A percentile compares a stretch with the other conserved stretches of the same genome.
Conservation (phyloP, 2,329 filamentous ascomycete genomes). For the Aspergillus calidoustus region DNA sequence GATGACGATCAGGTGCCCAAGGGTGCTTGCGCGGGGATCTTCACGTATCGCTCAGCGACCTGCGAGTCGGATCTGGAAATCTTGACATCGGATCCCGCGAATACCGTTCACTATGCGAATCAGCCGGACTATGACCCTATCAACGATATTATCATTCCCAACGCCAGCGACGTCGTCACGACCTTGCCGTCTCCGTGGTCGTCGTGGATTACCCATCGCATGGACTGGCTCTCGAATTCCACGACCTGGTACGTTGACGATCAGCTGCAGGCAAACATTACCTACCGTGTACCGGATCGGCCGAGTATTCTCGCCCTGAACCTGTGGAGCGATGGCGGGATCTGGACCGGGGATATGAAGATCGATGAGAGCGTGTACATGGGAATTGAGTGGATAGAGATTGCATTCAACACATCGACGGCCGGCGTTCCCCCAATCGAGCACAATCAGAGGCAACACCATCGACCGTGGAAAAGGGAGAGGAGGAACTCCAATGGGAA, state of each 20-base stretch:
- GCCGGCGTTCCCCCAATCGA: slow-evolving; percentile 4
- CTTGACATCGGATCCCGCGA: slow-evolving; percentile 51
- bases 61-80: slow-evolving; percentile 61
- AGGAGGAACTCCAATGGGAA: not conserved
- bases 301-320: slow-evolving; percentile 47
- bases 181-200: slow-evolving; percentile 44
- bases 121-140: slow-evolving; percentile 48
- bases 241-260: slow-evolving; percentile 46
- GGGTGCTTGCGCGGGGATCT: slow-evolving; percentile 57
- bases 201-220: slow-evolving; percentile 44
- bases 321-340: slow-evolving; percentile 49
- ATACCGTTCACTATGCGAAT: slow-evolving; percentile 49
- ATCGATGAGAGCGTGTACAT: slow-evolving; percentile 43
- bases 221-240: slow-evolving; percentile 44
- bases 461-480: slow-evolving; percentile 3
- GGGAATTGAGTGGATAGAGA: slow-evolving; percentile 49
- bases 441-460: not conserved
- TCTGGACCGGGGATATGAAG: slow-evolving; percentile 48
- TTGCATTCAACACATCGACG: slow-evolving; percentile 43
- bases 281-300: slow-evolving; percentile 41
- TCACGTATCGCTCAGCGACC: slow-evolving; percentile 53
- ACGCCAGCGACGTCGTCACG: slow-evolving; percentile 33
- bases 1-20: slow-evolving; percentile 21
- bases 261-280: slow-evolving; percentile 34
- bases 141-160: slow-evolving; percentile 39